A percentile compares a stretch with the other conserved stretches of the same genome.
Evolutionary conservation across 2,329 filamentous ascomycete genomes (phyloP).

Genomic region (Metarhizium guizhouense): DNA sequence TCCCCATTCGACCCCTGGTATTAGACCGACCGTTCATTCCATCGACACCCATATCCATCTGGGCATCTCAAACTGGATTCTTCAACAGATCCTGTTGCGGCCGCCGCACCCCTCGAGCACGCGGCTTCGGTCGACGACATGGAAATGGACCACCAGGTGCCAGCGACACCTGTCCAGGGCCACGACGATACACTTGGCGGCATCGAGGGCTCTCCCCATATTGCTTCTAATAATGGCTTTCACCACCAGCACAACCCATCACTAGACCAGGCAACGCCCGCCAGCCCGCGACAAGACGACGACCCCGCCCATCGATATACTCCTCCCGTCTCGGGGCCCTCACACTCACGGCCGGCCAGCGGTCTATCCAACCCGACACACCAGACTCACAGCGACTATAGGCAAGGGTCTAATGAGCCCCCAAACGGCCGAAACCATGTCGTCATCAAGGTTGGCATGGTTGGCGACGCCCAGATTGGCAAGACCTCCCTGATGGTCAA

Average conservation of each 20-base stretch:
- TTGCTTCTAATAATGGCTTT: constrained; percentile 26
- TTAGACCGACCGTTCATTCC: constrained; percentile 3
- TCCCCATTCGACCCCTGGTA: constrained; percentile 3
- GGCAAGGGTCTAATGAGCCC: constrained; percentile 27
- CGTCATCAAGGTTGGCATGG: constrained; percentile 99
- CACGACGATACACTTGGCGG: constrained; percentile 42
- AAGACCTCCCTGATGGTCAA: constrained; percentile 99
- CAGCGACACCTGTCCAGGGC: constrained; percentile 21
- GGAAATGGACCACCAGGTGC: constrained; percentile 28
- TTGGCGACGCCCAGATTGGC: constrained; percentile 96
- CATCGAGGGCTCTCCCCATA: constrained; percentile 38
- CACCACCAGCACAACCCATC: constrained; percentile 39
- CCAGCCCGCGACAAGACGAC: constrained; percentile 31
- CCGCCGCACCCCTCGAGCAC: constrained; percentile 14
- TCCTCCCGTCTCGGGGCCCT: constrained; percentile 34
- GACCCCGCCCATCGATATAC: constrained; percentile 37
- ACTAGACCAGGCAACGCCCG: constrained; percentile 37
- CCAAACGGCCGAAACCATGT: constrained; percentile 58
- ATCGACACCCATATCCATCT: constrained; percentile 7
- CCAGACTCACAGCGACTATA: constrained; percentile 35
- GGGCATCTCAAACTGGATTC: constrained; percentile 39
- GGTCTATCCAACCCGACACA: constrained; percentile 38
- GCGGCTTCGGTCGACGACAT: constrained; percentile 42
- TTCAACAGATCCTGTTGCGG: constrained; percentile 25
- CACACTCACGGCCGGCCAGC: constrained; percentile 46